Percentiles rank a stretch among this genome's conserved stretches.
phyloP scores from a whole-genome alignment of 495 filamentous ascomycete genomes.

The Hypomontagnella submonticulosa region DNA sequence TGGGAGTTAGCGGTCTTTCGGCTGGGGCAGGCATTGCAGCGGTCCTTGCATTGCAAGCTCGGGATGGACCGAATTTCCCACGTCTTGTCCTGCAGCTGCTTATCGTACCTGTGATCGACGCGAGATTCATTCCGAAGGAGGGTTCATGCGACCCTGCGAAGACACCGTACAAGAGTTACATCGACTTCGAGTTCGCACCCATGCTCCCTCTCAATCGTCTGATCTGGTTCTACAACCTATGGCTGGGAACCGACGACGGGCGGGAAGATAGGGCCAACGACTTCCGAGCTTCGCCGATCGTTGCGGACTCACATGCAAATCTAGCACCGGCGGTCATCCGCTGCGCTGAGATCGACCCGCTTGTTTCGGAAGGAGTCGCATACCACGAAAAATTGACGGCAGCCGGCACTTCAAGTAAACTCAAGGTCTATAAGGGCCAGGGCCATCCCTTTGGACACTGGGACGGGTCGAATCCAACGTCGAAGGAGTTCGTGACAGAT shows the following conservation, averaged over 20 bases:
- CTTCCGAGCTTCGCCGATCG: constrained; percentile 51
- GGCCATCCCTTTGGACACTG: constrained; percentile 54
- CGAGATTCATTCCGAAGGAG: constrained; percentile 49
- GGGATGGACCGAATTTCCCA: constrained; percentile 53
- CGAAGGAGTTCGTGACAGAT: constrained; percentile 50
- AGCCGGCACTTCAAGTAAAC: constrained; percentile 48
- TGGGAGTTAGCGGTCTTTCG: constrained; percentile 51
- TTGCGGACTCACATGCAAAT: constrained; percentile 48
- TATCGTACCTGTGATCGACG: constrained; percentile 64
- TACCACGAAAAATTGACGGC: constrained; percentile 51
- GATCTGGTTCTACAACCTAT: constrained; percentile 54
- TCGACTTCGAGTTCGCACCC: constrained; percentile 50
- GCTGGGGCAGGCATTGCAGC: constrained; percentile 56
- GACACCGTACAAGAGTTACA: constrained; percentile 51
- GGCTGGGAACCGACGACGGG: constrained; percentile 49
- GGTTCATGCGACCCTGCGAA: constrained; percentile 46
- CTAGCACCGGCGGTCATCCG: constrained; percentile 50
- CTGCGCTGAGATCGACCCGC: constrained; percentile 50
- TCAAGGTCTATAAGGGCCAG: constrained; percentile 52
- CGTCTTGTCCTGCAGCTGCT: constrained; percentile 60
- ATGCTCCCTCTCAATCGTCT: constrained; percentile 52
- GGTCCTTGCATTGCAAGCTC: constrained; percentile 53
- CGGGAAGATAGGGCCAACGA: constrained; percentile 43
- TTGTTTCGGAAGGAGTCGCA: constrained; percentile 48
- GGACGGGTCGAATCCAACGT: constrained; percentile 47